Percentiles rank a stretch among this genome's conserved stretches.
These are phyloP conservation scores for Porphyrellus cyaneotinctus DNA, from an alignment of 768 basidiomycete genomes.

Conservation along the genomic window DNA sequence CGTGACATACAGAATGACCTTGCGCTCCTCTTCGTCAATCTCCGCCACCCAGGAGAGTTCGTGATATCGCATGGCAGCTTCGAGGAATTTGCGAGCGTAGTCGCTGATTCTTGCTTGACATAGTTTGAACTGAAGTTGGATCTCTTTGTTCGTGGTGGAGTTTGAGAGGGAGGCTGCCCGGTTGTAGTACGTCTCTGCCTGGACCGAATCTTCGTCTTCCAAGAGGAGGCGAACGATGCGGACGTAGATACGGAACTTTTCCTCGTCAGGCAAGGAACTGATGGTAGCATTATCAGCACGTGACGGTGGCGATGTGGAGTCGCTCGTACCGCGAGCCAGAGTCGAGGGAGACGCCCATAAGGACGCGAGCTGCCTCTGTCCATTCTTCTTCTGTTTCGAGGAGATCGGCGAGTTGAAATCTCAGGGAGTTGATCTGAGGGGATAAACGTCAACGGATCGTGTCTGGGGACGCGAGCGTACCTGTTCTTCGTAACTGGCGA, in stretches of 20 bases:
- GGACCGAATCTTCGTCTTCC: conserved; percentile 94
- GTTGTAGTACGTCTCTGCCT: conserved; percentile 98
- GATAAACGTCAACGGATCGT: conserved; percentile 7
- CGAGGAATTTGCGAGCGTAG: conserved; percentile 86
- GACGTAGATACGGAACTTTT: conserved; percentile 87
- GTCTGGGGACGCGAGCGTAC: conserved; percentile 37
- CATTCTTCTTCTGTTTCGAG: conserved; percentile 90
- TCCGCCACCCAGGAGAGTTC: conserved; percentile 89
- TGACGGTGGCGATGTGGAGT: neutral
- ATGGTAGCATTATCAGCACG: conserved; percentile 1
- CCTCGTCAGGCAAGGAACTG: conserved; percentile 71
- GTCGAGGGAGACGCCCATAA: conserved; percentile 91
- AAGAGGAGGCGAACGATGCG: conserved; percentile 91
- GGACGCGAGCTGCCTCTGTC: conserved; percentile 85
- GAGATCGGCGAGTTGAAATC: conserved; percentile 89
- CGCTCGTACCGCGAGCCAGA: conserved; percentile 71
- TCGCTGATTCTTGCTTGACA: conserved; percentile 95
- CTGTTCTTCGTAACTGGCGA: conserved; percentile 95
- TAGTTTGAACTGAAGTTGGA: conserved; percentile 80
- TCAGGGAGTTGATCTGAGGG: conserved; percentile 69
- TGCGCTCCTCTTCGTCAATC: conserved; percentile 91
- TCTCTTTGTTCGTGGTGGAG: conserved; percentile 73
- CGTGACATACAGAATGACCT: conserved; percentile 76
- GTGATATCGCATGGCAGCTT: conserved; percentile 92
- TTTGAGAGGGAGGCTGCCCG: conserved; percentile 89